A percentile compares a stretch with the other conserved stretches of the same genome.
These are phyloP conservation scores for Raphanus sativus DNA, from an alignment of 345 rosid genomes.

Conservation along the genomic window DNA sequence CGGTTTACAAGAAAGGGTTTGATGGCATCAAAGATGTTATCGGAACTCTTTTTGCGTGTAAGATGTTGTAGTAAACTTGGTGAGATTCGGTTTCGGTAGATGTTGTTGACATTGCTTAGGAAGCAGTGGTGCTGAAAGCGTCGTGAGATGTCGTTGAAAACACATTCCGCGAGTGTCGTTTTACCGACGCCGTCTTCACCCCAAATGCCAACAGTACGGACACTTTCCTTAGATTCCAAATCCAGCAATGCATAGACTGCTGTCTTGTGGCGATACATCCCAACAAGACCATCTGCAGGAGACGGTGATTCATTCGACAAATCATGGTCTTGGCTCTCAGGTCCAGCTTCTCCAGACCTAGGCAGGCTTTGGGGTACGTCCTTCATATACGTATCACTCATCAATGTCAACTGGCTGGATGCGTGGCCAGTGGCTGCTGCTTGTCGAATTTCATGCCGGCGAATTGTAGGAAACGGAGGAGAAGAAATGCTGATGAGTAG, in stretches of 20 bases:
- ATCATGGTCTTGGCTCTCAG: neutral
- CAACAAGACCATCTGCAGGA: neutral
- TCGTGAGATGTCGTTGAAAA: neutral
- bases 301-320: neutral
- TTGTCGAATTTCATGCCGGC: too few species aligned
- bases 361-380: neutral
- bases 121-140: neutral
- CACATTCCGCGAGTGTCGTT: neutral
- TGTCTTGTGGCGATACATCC: neutral
- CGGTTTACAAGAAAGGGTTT: neutral
- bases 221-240: neutral
- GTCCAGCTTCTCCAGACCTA: neutral
- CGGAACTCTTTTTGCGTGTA: neutral
- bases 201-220: neutral
- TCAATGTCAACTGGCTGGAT: too few species aligned
- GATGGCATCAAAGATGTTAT: neutral
- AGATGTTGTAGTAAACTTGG: neutral
- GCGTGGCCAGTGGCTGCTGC: too few species aligned
- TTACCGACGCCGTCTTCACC: neutral
- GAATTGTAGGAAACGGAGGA: neutral
- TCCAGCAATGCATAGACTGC: neutral
- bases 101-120: neutral
- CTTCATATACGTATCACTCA: neutral
- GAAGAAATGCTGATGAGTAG: neutral
- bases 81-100: neutral